Conservation (phyloP, 2,329 filamentous ascomycete genomes). For the Cyphellophora europaea region DNA sequence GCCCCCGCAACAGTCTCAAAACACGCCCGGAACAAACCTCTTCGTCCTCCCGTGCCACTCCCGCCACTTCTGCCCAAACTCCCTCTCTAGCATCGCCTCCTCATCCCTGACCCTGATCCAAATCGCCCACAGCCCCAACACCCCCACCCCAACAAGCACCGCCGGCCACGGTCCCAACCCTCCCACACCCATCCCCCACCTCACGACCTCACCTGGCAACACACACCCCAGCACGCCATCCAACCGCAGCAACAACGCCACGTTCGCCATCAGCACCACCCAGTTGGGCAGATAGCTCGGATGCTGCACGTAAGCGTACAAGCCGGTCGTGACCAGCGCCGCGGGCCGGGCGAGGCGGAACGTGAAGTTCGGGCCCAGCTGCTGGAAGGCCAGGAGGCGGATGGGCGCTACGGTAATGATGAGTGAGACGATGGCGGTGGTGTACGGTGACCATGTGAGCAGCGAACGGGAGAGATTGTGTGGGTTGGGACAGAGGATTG, state of each 20-base stretch:
- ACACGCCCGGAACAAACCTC: conserved; percentile 38
- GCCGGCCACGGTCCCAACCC: conserved; percentile 12
- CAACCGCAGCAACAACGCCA: conserved; percentile 25
- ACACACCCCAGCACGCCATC: conserved; percentile 34
- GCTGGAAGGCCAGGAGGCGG: conserved; percentile 32
- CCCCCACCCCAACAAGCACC: conserved; percentile 2
- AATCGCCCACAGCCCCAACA: conserved; percentile 12
- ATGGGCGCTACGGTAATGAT: conserved; percentile 17
- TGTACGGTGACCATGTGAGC: no score
- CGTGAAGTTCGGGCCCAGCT: conserved; percentile 44
- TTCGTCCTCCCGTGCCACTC: conserved; percentile 38
- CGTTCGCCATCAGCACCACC: conserved; percentile 20
- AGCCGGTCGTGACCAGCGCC: conserved; percentile 34
- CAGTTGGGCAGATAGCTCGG: conserved; percentile 41
- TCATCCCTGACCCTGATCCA: conserved; percentile 36
- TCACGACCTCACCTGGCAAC: conserved; percentile 12
- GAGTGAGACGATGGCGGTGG: background rate
- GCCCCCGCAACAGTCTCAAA: no score
- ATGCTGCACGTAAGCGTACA: conserved; percentile 44
- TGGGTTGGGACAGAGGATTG: no score
- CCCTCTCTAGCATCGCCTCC: conserved; percentile 39
- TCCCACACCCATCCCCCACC: no score
- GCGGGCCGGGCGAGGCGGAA: conserved; percentile 42
- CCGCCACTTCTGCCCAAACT: conserved; percentile 42
- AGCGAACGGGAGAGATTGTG: no score